A percentile compares a stretch with the other conserved stretches of the same genome.
Evolutionary conservation across 805 yeast species (phyloP).

Genomic region (Clavispora vitiphila): DNA sequence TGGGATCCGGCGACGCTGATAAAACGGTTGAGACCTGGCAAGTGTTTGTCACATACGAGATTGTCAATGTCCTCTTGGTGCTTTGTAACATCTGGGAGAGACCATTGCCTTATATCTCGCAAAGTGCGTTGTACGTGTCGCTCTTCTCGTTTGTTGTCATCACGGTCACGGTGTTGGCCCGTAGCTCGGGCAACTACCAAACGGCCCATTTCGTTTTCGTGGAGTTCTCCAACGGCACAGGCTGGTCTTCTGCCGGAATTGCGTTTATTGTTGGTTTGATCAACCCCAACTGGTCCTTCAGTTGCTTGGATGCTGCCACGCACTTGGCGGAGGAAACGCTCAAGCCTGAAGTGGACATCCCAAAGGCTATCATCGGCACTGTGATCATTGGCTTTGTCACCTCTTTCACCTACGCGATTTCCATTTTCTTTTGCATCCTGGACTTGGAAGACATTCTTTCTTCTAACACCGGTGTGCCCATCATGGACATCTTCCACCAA

Average conservation of each 20-base stretch:
- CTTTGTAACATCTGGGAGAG: slow-evolving; percentile 48
- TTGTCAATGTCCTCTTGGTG: slow-evolving; percentile 38
- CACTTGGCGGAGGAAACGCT: slow-evolving; percentile 66
- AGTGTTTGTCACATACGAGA: slow-evolving; percentile 46
- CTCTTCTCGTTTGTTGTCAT: slow-evolving; percentile 49
- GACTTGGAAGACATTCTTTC: slow-evolving; percentile 45
- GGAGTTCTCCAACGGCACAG: slow-evolving; percentile 50
- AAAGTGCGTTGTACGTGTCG: slow-evolving; percentile 47
- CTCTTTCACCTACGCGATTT: slow-evolving; percentile 46
- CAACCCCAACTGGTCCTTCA: slow-evolving; percentile 67
- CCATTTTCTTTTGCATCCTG: slow-evolving; percentile 55
- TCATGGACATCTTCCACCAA: slow-evolving; percentile 58
- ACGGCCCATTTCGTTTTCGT: slow-evolving; percentile 49
- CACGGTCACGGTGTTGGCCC: slow-evolving; percentile 48
- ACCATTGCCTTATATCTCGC: slow-evolving; percentile 48
- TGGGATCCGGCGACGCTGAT: slow-evolving; percentile 27
- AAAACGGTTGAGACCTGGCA: slow-evolving; percentile 46
- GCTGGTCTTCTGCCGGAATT: slow-evolving; percentile 55
- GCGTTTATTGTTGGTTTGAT: slow-evolving; percentile 68
- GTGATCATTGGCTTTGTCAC: slow-evolving; percentile 65
- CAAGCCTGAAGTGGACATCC: slow-evolving; percentile 54
- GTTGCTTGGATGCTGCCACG: slow-evolving; percentile 66
- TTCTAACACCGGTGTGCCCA: slow-evolving; percentile 57
- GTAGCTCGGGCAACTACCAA: slow-evolving; percentile 50
- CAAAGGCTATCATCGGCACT: slow-evolving; percentile 57